Evolutionary conservation across 345 rosid species (phyloP).

Genomic region (thale cress (Arabidopsis thaliana)): TAIR10.1 NC_003074.8:5487501-5488000

Average conservation of each 20-base stretch:
- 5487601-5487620: constrained; percentile 44
- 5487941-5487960: background rate
- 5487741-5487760: constrained; percentile 5
- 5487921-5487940: background rate
- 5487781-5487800: background rate
- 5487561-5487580: constrained; percentile 26
- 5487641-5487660: background rate
- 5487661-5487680: constrained; percentile 14
- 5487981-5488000: too few species aligned
- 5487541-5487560: constrained; percentile 47
- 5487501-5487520: constrained; percentile 46
- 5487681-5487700: constrained; percentile 14
- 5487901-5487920: background rate
- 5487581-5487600: constrained; percentile 15
- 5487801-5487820: background rate
- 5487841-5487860: background rate
- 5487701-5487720: constrained; percentile 37
- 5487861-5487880: background rate
- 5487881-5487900: background rate
- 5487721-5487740: constrained; percentile 11
- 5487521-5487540: constrained; percentile 46
- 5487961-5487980: background rate
- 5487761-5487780: constrained; percentile 1
- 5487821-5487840: background rate
- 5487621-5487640: constrained; percentile 35